Base-by-base conservation (phyloP, 441 rosid genomes). In the Metrosideros polymorpha region DNA sequence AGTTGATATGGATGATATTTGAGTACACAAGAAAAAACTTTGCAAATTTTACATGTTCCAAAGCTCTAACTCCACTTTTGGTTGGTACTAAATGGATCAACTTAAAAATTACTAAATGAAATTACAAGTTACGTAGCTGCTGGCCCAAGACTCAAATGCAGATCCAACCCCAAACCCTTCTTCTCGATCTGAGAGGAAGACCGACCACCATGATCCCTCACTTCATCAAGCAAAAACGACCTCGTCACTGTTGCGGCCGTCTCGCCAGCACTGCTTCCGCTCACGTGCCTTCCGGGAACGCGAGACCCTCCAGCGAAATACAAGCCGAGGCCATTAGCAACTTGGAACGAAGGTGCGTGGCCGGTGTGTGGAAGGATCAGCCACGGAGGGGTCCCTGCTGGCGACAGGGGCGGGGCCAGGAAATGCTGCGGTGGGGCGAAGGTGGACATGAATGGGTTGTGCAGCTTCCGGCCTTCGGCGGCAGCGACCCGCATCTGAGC, bases 61-160 rank as follows among this genome's bases (percentile, higher is more conserved):
- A 71, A 7, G n/a, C 79, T 71, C 79, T 19, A 71, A 71, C 79
- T 71, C 79, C 79, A 22, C 79, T 35, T 71, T 71, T 24, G 35
- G 47, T 71, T 22, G 79, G 47, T 35, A 22, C 47, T 39, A 71
- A 6, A 71, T 71, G 47, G 79, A 66, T 50, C 86, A n/a, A 49
- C 66, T 66, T 63, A 43, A 47, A 29, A 84, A 47, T 49, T 6
- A 79, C 35, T 18, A 15, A 66, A 85, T 18, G 27, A 29, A 54
- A 79, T 45, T 19, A 52, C 22, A 47, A 86, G 79, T 87, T 10
- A 90, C 55, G 87, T 84, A 27, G 85, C 88, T 22, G 86, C 88
- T 42, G 90, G 91, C 85, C 93, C 92, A 85, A 92, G 93, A 76
- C 98, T 87, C 55, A 95, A 89, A 86, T 94, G 96, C 84, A 95